phyloP scores from a whole-genome alignment of 192 early-diverging fungal genomes.

The Coemansia sp. region DNA sequence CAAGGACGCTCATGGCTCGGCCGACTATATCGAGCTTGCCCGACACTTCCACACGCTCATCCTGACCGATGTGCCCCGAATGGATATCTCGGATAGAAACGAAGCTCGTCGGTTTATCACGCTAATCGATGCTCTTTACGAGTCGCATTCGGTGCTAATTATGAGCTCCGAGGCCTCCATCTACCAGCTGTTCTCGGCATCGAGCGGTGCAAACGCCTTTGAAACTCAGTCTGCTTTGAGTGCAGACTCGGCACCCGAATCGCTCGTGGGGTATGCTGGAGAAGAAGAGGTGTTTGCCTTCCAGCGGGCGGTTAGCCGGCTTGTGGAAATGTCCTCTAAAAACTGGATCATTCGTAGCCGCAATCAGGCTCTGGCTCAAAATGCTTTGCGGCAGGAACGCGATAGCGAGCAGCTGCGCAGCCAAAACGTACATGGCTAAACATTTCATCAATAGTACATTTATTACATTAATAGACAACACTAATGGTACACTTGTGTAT shows the following conservation, averaged over 20 bases:
- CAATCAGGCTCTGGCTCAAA: slow-evolving; percentile 30
- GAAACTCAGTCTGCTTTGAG: slow-evolving; percentile 41
- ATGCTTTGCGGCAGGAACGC: slow-evolving; percentile 31
- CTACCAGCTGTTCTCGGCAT: slow-evolving; percentile 68
- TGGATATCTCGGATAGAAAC: slow-evolving; percentile 68
- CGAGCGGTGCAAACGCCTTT: slow-evolving; percentile 48
- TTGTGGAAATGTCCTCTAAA: slow-evolving; percentile 89
- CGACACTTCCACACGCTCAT: slow-evolving; percentile 72
- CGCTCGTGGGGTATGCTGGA: slow-evolving; percentile 46
- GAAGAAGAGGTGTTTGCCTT: slow-evolving; percentile 97
- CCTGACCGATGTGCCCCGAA: slow-evolving; percentile 71
- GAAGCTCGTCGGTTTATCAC: slow-evolving; percentile 93
- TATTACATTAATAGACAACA: too few relatives aligned
- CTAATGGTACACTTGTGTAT: too few relatives aligned
- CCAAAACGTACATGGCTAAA: too few relatives aligned
- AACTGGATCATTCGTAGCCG: slow-evolving; percentile 60
- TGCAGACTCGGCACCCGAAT: slow-evolving; percentile 55
- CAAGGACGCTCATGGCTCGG: slow-evolving; percentile 68
- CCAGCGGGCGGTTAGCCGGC: slow-evolving; percentile 83
- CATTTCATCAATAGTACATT: too few relatives aligned
- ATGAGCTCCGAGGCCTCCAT: slow-evolving; percentile 69
- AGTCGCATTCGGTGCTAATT: slow-evolving; percentile 69
- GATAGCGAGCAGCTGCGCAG: background rate
- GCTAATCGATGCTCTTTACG: slow-evolving; percentile 90
- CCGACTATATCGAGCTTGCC: slow-evolving; percentile 87